A percentile compares a stretch with the other conserved stretches of the same genome.
Evolutionary conservation across 2,329 filamentous ascomycete species (phyloP).

Genomic region (Aspergillus phoenicis): DNA sequence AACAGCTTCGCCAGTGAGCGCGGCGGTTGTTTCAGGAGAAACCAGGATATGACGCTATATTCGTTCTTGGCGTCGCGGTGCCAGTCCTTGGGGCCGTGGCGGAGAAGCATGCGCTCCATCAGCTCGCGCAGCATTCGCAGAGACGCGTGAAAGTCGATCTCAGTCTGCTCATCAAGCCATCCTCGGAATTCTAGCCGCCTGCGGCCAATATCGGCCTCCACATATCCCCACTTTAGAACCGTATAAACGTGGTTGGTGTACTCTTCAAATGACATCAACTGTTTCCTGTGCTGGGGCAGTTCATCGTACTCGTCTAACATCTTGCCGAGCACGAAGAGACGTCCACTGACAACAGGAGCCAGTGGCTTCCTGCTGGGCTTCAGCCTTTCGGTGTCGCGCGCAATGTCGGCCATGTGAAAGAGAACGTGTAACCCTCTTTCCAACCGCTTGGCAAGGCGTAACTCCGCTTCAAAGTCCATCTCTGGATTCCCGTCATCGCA

Average conservation of each 20-base stretch:
- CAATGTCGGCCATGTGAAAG: conserved; percentile 35
- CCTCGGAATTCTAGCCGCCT: conserved; percentile 27
- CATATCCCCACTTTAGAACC: conserved; percentile 26
- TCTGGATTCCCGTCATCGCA: conserved; percentile 25
- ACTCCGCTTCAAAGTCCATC: conserved; percentile 32
- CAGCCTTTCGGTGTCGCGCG: conserved; percentile 20
- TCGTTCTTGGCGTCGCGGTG: conserved; percentile 30
- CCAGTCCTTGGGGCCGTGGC: conserved; percentile 32
- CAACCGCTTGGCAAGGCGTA: conserved; percentile 27
- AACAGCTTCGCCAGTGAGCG: conserved; percentile 29
- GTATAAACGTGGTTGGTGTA: conserved; percentile 28
- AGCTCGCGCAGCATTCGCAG: conserved; percentile 34
- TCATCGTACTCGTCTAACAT: conserved; percentile 27
- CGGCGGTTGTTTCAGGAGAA: conserved; percentile 30
- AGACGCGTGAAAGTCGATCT: conserved; percentile 32
- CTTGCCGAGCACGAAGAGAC: conserved; percentile 19
- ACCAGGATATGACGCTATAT: conserved; percentile 33
- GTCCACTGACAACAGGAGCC: conserved; percentile 19
- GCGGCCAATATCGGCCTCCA: conserved; percentile 31
- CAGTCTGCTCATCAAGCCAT: conserved; percentile 26
- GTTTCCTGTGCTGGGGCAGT: conserved; percentile 17
- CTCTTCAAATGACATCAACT: conserved; percentile 20
- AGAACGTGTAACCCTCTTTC: conserved; percentile 33
- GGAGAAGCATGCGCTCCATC: conserved; percentile 33
- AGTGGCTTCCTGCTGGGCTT: conserved; percentile 14